Percentiles rank a stretch among this genome's conserved stretches.
Evolutionary conservation across 345 rosid species (phyloP).

Genomic region (Eucalyptus viminalis): DNA sequence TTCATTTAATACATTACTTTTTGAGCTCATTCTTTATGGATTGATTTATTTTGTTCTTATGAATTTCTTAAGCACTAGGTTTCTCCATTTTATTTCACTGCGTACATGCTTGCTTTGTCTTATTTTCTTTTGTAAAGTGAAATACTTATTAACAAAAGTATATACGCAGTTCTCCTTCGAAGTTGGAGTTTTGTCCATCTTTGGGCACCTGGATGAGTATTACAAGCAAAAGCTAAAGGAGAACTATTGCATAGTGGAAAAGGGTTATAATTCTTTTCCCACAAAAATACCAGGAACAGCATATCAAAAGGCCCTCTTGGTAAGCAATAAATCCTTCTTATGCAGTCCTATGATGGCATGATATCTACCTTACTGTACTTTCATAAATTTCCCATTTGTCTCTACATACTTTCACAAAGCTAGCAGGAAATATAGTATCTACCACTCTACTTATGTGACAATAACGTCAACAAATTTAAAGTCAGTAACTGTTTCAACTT

Average conservation of each 20-base stretch:
- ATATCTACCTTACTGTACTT: not conserved
- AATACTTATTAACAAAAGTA: not conserved
- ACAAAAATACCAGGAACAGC: conserved; percentile 57
- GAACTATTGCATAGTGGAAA: conserved; percentile 55
- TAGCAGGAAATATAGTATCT: not conserved
- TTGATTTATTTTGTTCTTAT: not conserved
- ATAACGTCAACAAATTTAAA: not conserved
- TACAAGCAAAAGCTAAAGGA: conserved; percentile 37
- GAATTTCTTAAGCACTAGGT: not conserved
- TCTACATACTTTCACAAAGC: not conserved
- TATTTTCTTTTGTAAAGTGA: not conserved
- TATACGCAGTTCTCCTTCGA: conserved; percentile 55
- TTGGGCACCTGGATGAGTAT: conserved; percentile 44
- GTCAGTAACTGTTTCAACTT: not conserved
- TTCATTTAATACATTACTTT: not conserved
- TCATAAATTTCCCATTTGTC: not conserved
- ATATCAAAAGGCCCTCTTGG: conserved; percentile 58
- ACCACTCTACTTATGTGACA: not conserved
- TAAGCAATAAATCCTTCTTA: conserved; percentile 1
- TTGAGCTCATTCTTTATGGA: not conserved
- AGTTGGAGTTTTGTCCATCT: conserved; percentile 60
- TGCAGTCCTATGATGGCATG: not conserved
- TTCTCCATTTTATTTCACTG: not conserved
- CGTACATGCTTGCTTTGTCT: not conserved
- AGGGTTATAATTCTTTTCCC: conserved; percentile 86